phyloP scores from a whole-genome alignment of 1,284 basidiomycete species.

The Apiotrichum porosum region DNA sequence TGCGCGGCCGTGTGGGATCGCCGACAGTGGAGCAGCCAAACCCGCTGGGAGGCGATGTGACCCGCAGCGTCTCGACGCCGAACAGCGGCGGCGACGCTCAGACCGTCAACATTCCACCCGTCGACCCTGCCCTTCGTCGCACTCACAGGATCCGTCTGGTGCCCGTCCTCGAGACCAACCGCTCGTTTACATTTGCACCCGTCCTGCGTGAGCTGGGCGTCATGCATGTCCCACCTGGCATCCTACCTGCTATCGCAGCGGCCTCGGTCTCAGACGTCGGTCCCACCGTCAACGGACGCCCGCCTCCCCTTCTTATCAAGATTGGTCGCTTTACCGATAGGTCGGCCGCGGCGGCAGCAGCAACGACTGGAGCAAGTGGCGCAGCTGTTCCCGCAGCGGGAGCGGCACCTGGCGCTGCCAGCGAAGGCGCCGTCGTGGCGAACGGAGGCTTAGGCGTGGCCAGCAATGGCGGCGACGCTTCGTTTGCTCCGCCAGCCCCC shows the following conservation, averaged over 20 bases:
- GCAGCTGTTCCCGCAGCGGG: neutral
- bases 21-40: constrained; percentile 18
- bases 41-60: constrained; percentile 19
- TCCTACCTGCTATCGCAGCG: constrained; percentile 30
- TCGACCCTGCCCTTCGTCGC: constrained; percentile 16
- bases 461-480: neutral
- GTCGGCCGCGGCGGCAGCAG: constrained; percentile 5
- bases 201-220: constrained; percentile 66
- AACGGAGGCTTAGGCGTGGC: neutral
- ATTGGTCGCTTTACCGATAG: constrained; percentile 85
- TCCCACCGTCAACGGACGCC: constrained; percentile 50
- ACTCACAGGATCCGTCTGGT: constrained; percentile 68
- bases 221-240: constrained; percentile 53
- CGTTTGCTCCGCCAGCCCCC: neutral
- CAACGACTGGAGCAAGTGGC: neutral
- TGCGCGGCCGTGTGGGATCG: constrained; percentile 15
- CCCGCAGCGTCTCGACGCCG: constrained; percentile 38
- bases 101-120: constrained; percentile 10
- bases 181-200: constrained; percentile 87
- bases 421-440: neutral
- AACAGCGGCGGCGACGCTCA: neutral
- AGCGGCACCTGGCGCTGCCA: neutral
- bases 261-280: constrained; percentile 22
- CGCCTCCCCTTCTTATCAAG: constrained; percentile 59
- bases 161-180: constrained; percentile 84